Conservation (phyloP, 257 asterid species). For the Solanum sparsipilum region DNA sequence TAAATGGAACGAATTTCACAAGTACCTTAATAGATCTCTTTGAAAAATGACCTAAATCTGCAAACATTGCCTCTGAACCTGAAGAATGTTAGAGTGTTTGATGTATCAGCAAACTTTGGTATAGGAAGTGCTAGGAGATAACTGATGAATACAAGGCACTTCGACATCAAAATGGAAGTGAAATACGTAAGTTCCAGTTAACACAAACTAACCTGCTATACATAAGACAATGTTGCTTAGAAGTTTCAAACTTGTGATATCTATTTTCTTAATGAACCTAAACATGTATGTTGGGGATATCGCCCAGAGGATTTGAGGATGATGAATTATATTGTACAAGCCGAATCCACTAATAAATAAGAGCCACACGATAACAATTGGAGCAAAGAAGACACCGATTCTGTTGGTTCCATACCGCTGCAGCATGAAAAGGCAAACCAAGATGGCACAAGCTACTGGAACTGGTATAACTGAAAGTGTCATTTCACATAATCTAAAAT, state of each 20-base stretch:
- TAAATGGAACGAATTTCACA: not conserved
- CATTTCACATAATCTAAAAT: slow-evolving; percentile 1
- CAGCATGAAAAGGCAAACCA: slow-evolving; percentile 82
- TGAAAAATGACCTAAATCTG: slow-evolving; percentile 90
- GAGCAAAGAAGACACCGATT: slow-evolving; percentile 80
- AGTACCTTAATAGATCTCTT: slow-evolving; percentile 78
- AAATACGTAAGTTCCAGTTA: not conserved
- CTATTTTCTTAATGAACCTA: slow-evolving; percentile 52
- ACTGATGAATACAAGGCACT: not conserved
- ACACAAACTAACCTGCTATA: slow-evolving; percentile 61
- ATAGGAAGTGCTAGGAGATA: not conserved
- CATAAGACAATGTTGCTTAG: slow-evolving; percentile 67
- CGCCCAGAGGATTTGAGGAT: slow-evolving; percentile 45
- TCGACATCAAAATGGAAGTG: not conserved
- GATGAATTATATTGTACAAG: slow-evolving; percentile 49
- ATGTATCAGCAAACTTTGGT: not conserved
- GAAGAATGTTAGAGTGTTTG: not conserved
- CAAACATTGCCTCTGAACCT: slow-evolving; percentile 92
- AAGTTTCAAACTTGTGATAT: slow-evolving; percentile 57
- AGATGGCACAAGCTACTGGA: slow-evolving; percentile 69
- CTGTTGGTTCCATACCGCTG: slow-evolving; percentile 78
- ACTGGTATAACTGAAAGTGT: slow-evolving; percentile 61
- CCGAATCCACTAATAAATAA: slow-evolving; percentile 60
- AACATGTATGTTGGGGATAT: slow-evolving; percentile 69
- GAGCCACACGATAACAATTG: slow-evolving; percentile 78